Base-by-base conservation (phyloP, 495 filamentous ascomycete species). In the Podospora comata region DNA sequence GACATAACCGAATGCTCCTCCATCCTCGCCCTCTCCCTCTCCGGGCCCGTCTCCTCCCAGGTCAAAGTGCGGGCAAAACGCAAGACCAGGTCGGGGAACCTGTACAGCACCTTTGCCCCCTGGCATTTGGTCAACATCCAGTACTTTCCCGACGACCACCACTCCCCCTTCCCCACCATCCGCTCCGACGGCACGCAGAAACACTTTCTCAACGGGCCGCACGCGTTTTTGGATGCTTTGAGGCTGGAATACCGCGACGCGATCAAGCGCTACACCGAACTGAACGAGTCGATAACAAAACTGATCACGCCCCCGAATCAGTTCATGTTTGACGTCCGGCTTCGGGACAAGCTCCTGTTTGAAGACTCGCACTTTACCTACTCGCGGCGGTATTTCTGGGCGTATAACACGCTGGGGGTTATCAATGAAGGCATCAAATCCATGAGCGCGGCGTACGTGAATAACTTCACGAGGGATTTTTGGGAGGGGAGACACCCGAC, bases 311-410 rank as follows among this genome's bases (percentile, higher is more conserved):
- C 85, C 5, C 83, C 83, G 0, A 74, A 79, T 15, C 77, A 82
- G 7, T 88, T 87, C 74, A 85, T 88, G 79, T 88, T 87, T 76
- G 72, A 83, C 66, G 67, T 70, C 23, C 72, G 72, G 16, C 73
- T 83, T 18, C 78, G 85, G 27, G 85, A 88, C 71, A 79, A 76
- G 67, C 79, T 87, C 27, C 77, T 87, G 7, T 88, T 88, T 73
- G 85, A 88, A 71, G 85, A 87, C 71, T 70, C 77, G 19, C 64
- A 80, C 26, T 87, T 85, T 69, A 86, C 84, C 34, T 85, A 82
- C 73, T 85, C 83, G 1, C 78, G 84, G 5, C 79, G 83, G 27
- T 87, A 88, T 71, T 87, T 88, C 71, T 87, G 83, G 82, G 83
- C 82, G 16, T 83, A 81, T 68, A 85, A 86, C 69, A 85, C 85